These are phyloP conservation scores for Kwoniella heveanensis DNA, from an alignment of 768 basidiomycete genomes.

Conservation along the genomic window DNA sequence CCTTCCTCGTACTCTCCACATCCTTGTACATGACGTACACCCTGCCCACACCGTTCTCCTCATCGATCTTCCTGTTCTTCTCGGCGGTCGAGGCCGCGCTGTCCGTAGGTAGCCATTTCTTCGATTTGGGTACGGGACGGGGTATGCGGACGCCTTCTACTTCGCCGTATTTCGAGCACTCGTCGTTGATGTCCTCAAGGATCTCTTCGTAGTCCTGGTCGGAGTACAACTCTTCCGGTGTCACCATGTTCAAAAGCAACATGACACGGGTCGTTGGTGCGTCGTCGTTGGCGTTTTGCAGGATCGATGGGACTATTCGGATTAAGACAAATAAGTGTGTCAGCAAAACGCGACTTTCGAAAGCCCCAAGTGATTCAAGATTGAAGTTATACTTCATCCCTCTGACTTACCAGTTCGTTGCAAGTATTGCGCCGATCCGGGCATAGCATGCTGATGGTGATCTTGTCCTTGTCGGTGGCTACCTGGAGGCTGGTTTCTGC, in stretches of 20 bases:
- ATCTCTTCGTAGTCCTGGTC: conserved; percentile 93
- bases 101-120: conserved; percentile 64
- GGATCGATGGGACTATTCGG: conserved; percentile 48
- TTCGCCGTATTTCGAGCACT: conserved; percentile 51
- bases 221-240: conserved; percentile 81
- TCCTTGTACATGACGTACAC: conserved; percentile 88
- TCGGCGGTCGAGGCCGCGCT: conserved; percentile 70
- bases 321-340: no score
- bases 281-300: conserved; percentile 38
- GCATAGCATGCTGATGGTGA: conserved; percentile 28
- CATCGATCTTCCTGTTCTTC: conserved; percentile 57
- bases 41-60: conserved; percentile 88
- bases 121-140: conserved; percentile 63
- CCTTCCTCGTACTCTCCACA: conserved; percentile 66
- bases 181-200: conserved; percentile 80
- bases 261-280: conserved; percentile 80
- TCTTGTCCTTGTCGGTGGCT: conserved; percentile 5
- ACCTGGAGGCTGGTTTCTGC: conserved; percentile 52
- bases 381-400: conserved; percentile 6
- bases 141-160: conserved; percentile 50
- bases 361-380: background rate
- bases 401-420: conserved; percentile 27
- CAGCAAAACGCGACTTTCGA: no score
- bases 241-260: conserved; percentile 99
- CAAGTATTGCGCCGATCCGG: conserved; percentile 36